These are phyloP conservation scores for Boletus reticuloceps DNA, from an alignment of 768 basidiomycete species.

Conservation along the genomic window DNA sequence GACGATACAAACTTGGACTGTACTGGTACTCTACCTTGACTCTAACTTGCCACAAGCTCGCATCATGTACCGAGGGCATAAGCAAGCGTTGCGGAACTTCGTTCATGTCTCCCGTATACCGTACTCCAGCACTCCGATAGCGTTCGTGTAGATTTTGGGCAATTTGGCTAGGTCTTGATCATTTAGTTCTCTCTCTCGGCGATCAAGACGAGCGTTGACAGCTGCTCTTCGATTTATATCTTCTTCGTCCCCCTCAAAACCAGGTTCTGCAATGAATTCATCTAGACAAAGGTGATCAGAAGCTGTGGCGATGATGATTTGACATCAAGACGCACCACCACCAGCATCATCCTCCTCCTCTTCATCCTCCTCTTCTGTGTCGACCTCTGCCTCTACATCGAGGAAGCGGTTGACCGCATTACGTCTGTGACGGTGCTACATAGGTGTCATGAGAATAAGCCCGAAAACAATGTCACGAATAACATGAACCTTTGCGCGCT, in stretches of 20 bases:
- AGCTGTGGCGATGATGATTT: background rate
- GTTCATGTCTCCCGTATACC: constrained; percentile 90
- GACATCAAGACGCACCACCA: constrained; percentile 36
- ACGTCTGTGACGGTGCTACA: constrained; percentile 65
- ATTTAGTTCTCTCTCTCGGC: constrained; percentile 68
- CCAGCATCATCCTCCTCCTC: constrained; percentile 82
- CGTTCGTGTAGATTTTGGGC: constrained; percentile 79
- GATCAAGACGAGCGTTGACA: constrained; percentile 68
- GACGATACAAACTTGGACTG: background rate
- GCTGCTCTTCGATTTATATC: constrained; percentile 45
- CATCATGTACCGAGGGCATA: constrained; percentile 96
- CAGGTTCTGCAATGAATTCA: constrained; percentile 63
- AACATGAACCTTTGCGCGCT: constrained; percentile 57
- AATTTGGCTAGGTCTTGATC: constrained; percentile 79
- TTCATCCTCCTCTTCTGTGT: constrained; percentile 95
- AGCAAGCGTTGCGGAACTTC: constrained; percentile 89
- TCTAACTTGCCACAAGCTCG: constrained; percentile 92
- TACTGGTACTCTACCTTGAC: constrained; percentile 64
- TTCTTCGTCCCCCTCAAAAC: constrained; percentile 67
- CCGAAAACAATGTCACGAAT: background rate
- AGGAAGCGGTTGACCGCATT: constrained; percentile 76
- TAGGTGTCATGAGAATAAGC: constrained; percentile 7
- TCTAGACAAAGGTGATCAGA: constrained; percentile 39
- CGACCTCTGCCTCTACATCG: constrained; percentile 94
- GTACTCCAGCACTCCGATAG: constrained; percentile 65